Evolutionary conservation across 306 rosid species (phyloP), one percentile per base, ranked within the genome.

Genomic region (Quercus aquifolioides): DNA sequence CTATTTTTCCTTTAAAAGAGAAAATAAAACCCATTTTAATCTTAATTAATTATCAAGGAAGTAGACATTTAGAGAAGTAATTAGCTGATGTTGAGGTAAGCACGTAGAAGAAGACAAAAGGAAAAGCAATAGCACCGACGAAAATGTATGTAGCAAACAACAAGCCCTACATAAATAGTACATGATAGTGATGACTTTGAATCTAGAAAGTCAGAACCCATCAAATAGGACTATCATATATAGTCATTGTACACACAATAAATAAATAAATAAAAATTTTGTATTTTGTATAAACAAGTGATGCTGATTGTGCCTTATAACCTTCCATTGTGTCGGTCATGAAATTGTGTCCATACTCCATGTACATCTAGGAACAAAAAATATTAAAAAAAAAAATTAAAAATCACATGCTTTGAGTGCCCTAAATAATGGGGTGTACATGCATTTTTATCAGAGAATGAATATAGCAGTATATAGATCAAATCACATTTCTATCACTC

Each of bases 371-470:
- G 46, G 54, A 49, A 49, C 46, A 41, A 8, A 41, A 41, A 7
- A 41, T 41, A 41, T 41, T 2, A 8, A 0, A 0, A 2, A 6
- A 6, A 6, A 41, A 41, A 2, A 26, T 26, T 7, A 74, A 26
- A 78, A 70, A 31, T 80, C 88, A 82, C 88, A 87, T 85, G 88
- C 83, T 55, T 75, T 63, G 8, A 84, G 89, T 71, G 76, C 73
- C 84, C 80, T 65, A 19, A 74, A 55, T 69, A 10, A 10, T 13
- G 54, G 52, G 43, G 71, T 41, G 59, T 69, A 38, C 83, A 76
- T 63, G 20, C 41, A 26, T 14, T 63, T 63, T 63, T 28, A 41
- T 28, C 6, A 2, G 15, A 28, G 1, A 59, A 59, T 59, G 6
- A 59, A 59, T 59, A 23, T 59, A 11, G 4, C 65, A 59, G 3